Percentiles rank a stretch among this genome's conserved stretches.
Evolutionary conservation across 2,329 filamentous ascomycete genomes (phyloP).

Genomic region (Xylariaceae sp.): DNA sequence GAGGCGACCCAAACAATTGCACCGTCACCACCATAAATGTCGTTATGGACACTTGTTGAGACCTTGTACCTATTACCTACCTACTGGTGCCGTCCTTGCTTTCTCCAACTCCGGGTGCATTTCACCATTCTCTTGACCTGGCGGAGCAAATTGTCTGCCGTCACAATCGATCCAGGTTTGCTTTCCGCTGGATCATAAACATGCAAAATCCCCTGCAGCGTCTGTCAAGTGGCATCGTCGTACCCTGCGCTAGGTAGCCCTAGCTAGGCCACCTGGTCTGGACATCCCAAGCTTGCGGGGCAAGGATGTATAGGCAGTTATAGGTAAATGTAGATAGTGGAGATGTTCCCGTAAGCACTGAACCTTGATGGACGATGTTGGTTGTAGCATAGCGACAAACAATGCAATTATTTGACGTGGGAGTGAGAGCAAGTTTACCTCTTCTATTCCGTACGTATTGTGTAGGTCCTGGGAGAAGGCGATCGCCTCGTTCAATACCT

Average conservation of each 20-base stretch:
- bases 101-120: not conserved
- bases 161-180: not conserved
- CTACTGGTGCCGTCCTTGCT: not conserved
- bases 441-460: not conserved
- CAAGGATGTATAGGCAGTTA: not conserved
- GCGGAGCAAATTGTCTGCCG: not conserved
- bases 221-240: not conserved
- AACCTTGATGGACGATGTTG: too few species aligned
- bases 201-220: not conserved
- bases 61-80: not conserved
- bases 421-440: not conserved
- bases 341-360: too few species aligned
- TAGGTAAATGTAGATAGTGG: too few species aligned
- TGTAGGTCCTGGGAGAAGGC: not conserved
- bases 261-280: not conserved
- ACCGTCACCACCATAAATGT: not conserved
- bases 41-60: not conserved
- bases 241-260: not conserved
- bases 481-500: not conserved
- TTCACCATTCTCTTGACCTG: not conserved
- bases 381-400: too few species aligned
- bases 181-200: not conserved
- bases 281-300: not conserved
- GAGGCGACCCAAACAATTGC: conserved; percentile 3
- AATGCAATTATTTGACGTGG: not conserved